Percentiles rank a stretch among this genome's conserved stretches.
Conservation (phyloP, 352 stramenopile species). For the Globisporangium emineosum region DNA sequence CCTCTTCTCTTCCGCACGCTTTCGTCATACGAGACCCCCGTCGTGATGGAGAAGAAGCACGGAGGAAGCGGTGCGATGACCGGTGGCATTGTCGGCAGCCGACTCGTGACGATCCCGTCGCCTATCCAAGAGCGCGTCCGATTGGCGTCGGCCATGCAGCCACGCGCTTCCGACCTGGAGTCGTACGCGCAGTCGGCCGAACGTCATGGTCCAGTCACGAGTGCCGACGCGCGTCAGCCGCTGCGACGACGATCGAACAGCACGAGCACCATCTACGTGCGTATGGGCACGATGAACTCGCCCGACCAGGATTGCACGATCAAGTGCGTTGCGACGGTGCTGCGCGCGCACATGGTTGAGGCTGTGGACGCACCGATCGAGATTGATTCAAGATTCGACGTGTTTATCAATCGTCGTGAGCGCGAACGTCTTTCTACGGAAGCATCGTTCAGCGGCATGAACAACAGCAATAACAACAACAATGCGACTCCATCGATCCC, state of each 20-base stretch:
- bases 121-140: slow-evolving; percentile 72
- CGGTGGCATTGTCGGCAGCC: slow-evolving; percentile 14
- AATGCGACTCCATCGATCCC: slow-evolving; percentile 84
- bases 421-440: slow-evolving; percentile 19
- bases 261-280: slow-evolving; percentile 92
- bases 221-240: slow-evolving; percentile 26
- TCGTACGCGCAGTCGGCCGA: slow-evolving; percentile 36
- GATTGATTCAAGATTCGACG: slow-evolving; percentile 54
- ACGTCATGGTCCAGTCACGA: slow-evolving; percentile 14
- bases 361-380: slow-evolving; percentile 55
- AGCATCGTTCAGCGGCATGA: slow-evolving; percentile 22
- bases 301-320: slow-evolving; percentile 96
- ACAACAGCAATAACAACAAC: slow-evolving; percentile 12
- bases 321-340: slow-evolving; percentile 93
- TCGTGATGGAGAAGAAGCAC: slow-evolving; percentile 54
- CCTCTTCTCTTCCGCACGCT: slow-evolving; percentile 67
- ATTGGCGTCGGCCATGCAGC: slow-evolving; percentile 32
- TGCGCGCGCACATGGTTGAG: slow-evolving; percentile 94
- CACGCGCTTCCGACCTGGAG: slow-evolving; percentile 51
- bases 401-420: slow-evolving; percentile 66
- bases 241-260: slow-evolving; percentile 92
- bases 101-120: slow-evolving; percentile 38
- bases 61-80: slow-evolving; percentile 1
- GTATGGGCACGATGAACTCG: slow-evolving; percentile 92
- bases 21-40: slow-evolving; percentile 78